Evolutionary conservation across 495 filamentous ascomycete genomes (phyloP), one percentile per base, ranked within the genome.

Genomic region (Talaromyces thailandensis): DNA sequence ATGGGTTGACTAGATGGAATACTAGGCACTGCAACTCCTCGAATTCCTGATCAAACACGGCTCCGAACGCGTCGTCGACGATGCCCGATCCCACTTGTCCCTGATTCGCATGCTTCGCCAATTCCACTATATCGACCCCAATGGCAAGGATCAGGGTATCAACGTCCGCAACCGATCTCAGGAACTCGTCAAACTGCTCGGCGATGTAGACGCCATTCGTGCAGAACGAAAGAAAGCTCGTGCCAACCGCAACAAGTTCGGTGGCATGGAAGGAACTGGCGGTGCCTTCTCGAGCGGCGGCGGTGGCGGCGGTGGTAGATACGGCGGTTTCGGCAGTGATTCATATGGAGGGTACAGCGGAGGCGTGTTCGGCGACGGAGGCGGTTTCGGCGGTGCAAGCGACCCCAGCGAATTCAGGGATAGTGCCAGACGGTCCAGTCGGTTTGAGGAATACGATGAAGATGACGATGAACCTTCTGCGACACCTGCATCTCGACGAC

Each of bases 41-140:
- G 94, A 99, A 72, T 98, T 96, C 73, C 83, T 99, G 29, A 88
- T 99, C 75, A 98, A 98, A 81, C 96, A 99, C 70, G 94, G 94
- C 58, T 97, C 94, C 25, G 94, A 99, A 71, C 84, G 96, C 43
- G 94, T 99, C 43, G 93, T 99, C 64, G 94, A 99, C 77, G 95
- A 99, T 75, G 95, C 93, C 51, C 85, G 95, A 62, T 92, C 91
- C 58, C 94, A 99, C 71, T 82, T 98, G 70, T 93, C 92, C 21
- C 85, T 97, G 26, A 80, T 99, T 56, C 96, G 96, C 72, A 99
- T 98, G 95, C 85, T 99, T 43, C 89, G 94, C 60, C 94, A 99
- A 70, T 99, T 99, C 75, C 95, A 99, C 74, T 98, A 76, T 73
- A 98, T 99, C 72, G 94, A 98, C 67, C 80, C 80, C 70, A 98